A percentile compares a stretch with the other conserved stretches of the same genome.
Conservation (phyloP, 805 yeast species). For the Lachancea mirantina region DNA sequence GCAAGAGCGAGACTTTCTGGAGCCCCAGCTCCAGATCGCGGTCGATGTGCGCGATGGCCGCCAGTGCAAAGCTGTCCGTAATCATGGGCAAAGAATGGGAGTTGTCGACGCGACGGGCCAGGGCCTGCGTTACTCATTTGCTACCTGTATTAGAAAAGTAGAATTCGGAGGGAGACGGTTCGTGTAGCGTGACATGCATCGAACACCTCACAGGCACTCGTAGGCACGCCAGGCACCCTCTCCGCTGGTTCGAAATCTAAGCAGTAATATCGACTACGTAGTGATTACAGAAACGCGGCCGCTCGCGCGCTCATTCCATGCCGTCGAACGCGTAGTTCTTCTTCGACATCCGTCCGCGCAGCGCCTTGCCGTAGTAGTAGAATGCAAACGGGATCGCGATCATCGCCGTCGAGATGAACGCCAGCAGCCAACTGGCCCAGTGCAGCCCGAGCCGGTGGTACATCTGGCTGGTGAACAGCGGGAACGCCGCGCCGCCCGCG, state of each 20-base stretch:
- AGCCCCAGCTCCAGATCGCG: slow-evolving; percentile 11
- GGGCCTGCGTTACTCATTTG: too few species aligned
- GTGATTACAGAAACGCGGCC: too few species aligned
- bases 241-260: too few species aligned
- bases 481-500: slow-evolving; percentile 85
- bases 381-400: slow-evolving; percentile 63
- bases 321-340: slow-evolving; percentile 48
- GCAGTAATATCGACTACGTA: too few species aligned
- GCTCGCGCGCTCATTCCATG: slow-evolving; percentile 17
- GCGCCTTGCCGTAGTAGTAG: slow-evolving; percentile 54
- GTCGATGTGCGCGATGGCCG: slow-evolving; percentile 12
- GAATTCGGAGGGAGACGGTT: too few species aligned
- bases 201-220: too few species aligned
- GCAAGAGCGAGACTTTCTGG: slow-evolving; percentile 9
- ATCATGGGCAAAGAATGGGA: too few species aligned
- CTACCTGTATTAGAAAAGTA: too few species aligned
- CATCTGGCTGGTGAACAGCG: slow-evolving; percentile 76
- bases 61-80: slow-evolving; percentile 11
- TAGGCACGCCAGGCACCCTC: too few species aligned
- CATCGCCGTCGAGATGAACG: slow-evolving; percentile 74
- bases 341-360: slow-evolving; percentile 61
- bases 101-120: too few species aligned
- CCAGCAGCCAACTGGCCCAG: slow-evolving; percentile 77
- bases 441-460: slow-evolving; percentile 63
- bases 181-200: too few species aligned